Evolutionary conservation across 441 rosid species (phyloP).

Genomic region (Bocquillonia castaneifolia): DNA sequence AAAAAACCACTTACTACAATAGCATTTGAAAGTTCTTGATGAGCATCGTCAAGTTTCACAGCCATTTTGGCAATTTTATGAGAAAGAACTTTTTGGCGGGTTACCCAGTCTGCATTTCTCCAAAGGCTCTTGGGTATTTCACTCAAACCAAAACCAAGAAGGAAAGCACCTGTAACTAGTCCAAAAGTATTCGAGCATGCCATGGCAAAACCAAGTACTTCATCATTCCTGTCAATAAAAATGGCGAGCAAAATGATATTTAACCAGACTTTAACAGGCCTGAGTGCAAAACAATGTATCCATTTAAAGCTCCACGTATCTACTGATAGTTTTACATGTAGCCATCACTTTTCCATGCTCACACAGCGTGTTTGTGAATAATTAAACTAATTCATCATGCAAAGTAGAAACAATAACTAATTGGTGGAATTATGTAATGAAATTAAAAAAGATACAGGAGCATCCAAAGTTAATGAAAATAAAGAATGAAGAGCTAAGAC

Average conservation of each 20-base stretch:
- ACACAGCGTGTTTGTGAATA: not conserved
- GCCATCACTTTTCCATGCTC: not conserved
- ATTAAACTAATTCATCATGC: conserved; percentile 10
- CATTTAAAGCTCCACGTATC: too few relatives aligned
- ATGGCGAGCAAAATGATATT: conserved; percentile 11
- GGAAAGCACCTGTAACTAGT: conserved; percentile 95
- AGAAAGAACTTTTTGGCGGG: conserved; percentile 91
- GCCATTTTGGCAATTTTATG: conserved; percentile 97
- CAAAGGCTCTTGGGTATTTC: conserved; percentile 87
- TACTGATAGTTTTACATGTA: not conserved
- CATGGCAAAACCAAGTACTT: conserved; percentile 88
- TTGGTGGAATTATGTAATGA: not conserved
- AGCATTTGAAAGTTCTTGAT: conserved; percentile 94
- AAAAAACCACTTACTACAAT: conserved; percentile 65
- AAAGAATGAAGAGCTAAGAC: conserved; percentile 6
- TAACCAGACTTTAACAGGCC: conserved; percentile 1
- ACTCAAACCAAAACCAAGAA: conserved; percentile 97
- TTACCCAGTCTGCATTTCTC: conserved; percentile 88
- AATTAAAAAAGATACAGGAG: not conserved
- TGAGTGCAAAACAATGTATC: not conserved
- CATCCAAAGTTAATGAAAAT: not conserved
- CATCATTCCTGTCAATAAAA: conserved; percentile 47
- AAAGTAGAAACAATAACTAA: not conserved
- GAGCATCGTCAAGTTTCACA: conserved; percentile 91
- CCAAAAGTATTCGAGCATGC: conserved; percentile 98